Conservation (phyloP, 257 asterid genomes). For the Nicotiana benthamiana region DNA sequence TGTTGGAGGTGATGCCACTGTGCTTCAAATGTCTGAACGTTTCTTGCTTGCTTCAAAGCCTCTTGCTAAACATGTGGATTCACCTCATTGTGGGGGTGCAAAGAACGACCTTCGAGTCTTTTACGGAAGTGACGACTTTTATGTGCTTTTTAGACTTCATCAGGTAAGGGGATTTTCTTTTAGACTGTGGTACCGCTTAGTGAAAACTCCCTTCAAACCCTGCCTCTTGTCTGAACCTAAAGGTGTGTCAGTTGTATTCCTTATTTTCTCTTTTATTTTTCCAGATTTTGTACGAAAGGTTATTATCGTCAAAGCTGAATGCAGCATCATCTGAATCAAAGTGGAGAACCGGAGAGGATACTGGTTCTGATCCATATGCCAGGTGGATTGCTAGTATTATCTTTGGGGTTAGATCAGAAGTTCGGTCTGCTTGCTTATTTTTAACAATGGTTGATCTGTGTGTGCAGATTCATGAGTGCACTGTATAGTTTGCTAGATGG, state of each 20-base stretch:
- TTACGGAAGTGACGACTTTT: conserved; percentile 19
- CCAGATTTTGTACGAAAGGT: conserved; percentile 20
- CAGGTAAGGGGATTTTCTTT: conserved; percentile 8
- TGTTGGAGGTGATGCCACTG: conserved; percentile 15
- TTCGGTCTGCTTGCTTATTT: not conserved
- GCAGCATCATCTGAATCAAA: conserved; percentile 14
- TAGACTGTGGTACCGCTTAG: not conserved
- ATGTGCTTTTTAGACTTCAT: conserved; percentile 22
- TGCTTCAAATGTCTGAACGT: conserved; percentile 4
- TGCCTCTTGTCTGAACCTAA: conserved; percentile 1
- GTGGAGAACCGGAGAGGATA: conserved; percentile 15
- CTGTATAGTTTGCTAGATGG: conserved; percentile 21
- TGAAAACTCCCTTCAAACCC: not conserved
- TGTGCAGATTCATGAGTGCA: conserved; percentile 17
- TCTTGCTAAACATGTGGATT: conserved; percentile 9
- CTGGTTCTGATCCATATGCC: conserved; percentile 22
- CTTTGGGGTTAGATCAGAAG: not conserved
- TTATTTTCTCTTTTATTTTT: not conserved
- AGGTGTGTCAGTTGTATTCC: not conserved
- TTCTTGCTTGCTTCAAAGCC: conserved; percentile 17
- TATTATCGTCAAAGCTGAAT: conserved; percentile 11
- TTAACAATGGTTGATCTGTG: not conserved
- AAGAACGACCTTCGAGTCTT: conserved; percentile 10
- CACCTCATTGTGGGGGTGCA: conserved; percentile 4
- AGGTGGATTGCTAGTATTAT: conserved; percentile 12